phyloP scores from a whole-genome alignment of 83 land plant species.

The Larix sibirica region DNA sequence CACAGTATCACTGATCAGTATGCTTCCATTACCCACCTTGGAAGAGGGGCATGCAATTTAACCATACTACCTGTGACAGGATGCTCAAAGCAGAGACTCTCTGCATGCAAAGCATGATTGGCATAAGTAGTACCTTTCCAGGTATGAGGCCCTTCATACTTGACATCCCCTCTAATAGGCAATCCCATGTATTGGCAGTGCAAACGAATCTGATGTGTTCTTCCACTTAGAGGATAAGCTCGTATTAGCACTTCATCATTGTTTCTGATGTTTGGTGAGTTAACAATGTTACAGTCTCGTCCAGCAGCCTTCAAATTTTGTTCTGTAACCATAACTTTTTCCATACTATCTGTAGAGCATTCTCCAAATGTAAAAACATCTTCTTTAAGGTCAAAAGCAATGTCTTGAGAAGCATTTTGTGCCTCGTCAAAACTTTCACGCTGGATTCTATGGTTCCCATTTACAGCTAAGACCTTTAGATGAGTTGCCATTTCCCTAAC shows the following conservation, averaged over 20 bases:
- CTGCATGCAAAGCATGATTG: conserved; percentile 86
- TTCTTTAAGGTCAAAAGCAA: conserved; percentile 12
- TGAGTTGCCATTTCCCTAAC: conserved; percentile 83
- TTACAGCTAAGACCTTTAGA: conserved; percentile 48
- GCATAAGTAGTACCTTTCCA: conserved; percentile 71
- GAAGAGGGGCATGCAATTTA: conserved; percentile 56
- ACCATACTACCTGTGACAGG: conserved; percentile 65
- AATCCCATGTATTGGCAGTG: conserved; percentile 91
- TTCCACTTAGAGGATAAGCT: conserved; percentile 83
- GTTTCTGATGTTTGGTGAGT: conserved; percentile 6
- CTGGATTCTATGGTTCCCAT: conserved; percentile 28
- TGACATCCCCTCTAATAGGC: conserved; percentile 88
- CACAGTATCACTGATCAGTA: not conserved
- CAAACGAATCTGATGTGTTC: conserved; percentile 95
- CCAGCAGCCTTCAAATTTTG: conserved; percentile 20
- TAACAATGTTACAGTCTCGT: conserved; percentile 24
- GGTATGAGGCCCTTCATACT: conserved; percentile 84
- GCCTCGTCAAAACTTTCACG: conserved; percentile 12
- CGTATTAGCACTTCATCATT: conserved; percentile 64
- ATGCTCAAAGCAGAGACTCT: conserved; percentile 79
- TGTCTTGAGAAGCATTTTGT: not conserved
- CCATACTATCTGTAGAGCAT: not conserved
- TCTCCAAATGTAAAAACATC: conserved; percentile 10
- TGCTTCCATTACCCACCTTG: conserved; percentile 50
- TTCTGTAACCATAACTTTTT: not conserved